A percentile compares a stretch with the other conserved stretches of the same genome.
phyloP scores from a whole-genome alignment of 116 monocot species.

The Zostera marina region DNA sequence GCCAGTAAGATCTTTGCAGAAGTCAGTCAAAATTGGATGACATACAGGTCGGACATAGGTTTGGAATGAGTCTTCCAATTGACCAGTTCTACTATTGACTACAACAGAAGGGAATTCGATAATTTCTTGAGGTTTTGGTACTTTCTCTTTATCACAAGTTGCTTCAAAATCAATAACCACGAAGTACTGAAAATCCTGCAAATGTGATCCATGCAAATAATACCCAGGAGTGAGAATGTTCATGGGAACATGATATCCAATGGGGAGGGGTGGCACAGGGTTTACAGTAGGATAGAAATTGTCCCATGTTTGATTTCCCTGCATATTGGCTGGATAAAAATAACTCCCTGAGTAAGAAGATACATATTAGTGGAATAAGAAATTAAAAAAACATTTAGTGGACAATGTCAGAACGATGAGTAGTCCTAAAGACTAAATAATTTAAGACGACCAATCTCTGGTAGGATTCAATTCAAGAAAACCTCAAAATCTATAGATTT shows the following conservation, averaged over 20 bases:
- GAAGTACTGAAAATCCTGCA: slow-evolving; percentile 96
- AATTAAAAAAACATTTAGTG: no score
- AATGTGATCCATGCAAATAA: slow-evolving; percentile 32
- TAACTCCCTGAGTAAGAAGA: no score
- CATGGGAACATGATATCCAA: slow-evolving; percentile 46
- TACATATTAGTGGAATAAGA: no score
- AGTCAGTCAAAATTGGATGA: slow-evolving; percentile 81
- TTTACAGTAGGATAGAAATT: slow-evolving; percentile 30
- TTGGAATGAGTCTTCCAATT: slow-evolving; percentile 78
- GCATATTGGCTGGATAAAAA: slow-evolving; percentile 32
- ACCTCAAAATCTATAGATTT: no score
- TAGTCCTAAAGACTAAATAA: no score
- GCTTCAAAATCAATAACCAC: slow-evolving; percentile 99
- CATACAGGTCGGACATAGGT: slow-evolving; percentile 80
- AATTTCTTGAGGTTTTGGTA: slow-evolving; percentile 79
- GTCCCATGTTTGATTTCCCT: slow-evolving; percentile 25
- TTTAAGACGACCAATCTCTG: no score
- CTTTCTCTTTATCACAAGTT: slow-evolving; percentile 84
- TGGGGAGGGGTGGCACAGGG: slow-evolving; percentile 27
- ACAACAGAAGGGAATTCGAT: slow-evolving; percentile 97
- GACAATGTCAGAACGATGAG: no score
- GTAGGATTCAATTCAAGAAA: no score
- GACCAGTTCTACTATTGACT: slow-evolving; percentile 84
- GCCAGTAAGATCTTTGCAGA: slow-evolving; percentile 96
- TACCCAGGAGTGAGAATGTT: slow-evolving; percentile 47